A percentile compares a stretch with the other conserved stretches of the same genome.
phyloP scores from a whole-genome alignment of 306 rosid genomes.

The Abrus pulchellus region DNA sequence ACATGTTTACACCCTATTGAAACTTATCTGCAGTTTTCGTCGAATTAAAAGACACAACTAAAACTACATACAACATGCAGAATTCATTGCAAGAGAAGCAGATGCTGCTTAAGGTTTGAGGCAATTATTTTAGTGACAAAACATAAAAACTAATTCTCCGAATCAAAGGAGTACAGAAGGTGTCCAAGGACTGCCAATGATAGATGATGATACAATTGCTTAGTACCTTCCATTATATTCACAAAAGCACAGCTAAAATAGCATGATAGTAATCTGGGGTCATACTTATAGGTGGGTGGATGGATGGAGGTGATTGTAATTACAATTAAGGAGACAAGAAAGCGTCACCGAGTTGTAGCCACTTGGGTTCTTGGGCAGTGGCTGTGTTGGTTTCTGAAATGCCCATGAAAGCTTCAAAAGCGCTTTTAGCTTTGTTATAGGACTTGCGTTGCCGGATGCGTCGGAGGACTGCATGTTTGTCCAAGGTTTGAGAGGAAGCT shows the following conservation, averaged over 20 bases:
- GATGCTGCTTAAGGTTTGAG: neutral
- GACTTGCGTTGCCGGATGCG: constrained; percentile 69
- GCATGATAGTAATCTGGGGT: neutral
- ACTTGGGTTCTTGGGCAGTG: constrained; percentile 41
- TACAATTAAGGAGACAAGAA: constrained; percentile 62
- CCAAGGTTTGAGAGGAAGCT: constrained; percentile 45
- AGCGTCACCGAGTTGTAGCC: constrained; percentile 63
- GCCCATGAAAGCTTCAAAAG: constrained; percentile 53
- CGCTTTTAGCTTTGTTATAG: constrained; percentile 57
- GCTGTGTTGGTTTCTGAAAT: constrained; percentile 38
- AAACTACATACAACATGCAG: neutral
- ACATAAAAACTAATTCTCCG: neutral
- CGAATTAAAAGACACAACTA: no score
- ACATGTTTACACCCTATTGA: no score
- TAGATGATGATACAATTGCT: neutral
- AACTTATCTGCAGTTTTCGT: no score
- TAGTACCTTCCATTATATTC: neutral
- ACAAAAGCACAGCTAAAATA: neutral
- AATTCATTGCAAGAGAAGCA: neutral
- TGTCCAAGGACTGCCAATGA: neutral
- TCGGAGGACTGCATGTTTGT: constrained; percentile 68
- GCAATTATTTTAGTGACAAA: neutral
- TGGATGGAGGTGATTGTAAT: neutral
- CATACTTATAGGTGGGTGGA: neutral
- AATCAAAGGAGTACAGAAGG: neutral